phyloP scores from a whole-genome alignment of 148 eudicot genomes.

The Tetragonia tetragonoides region DNA sequence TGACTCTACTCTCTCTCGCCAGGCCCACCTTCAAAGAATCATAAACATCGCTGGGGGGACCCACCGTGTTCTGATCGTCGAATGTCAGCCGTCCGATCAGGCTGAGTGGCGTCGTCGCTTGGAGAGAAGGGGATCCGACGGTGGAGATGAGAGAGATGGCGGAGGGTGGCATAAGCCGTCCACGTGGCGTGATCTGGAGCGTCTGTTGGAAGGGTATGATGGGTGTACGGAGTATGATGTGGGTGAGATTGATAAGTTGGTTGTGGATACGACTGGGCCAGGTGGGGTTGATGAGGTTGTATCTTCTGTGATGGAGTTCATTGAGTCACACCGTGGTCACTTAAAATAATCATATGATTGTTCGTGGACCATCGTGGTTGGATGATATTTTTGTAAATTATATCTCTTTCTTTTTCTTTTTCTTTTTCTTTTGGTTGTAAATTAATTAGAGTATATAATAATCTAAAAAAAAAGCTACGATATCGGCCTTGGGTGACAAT shows the following conservation, averaged over 20 bases:
- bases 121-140: constrained; percentile 39
- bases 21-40: constrained; percentile 44
- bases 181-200: constrained; percentile 65
- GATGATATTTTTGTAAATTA: too few relatives aligned
- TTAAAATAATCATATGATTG: not conserved
- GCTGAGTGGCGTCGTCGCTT: constrained; percentile 43
- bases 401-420: too few relatives aligned
- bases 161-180: constrained; percentile 70
- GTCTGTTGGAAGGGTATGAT: constrained; percentile 50
- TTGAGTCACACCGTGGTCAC: constrained; percentile 20
- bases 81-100: constrained; percentile 45
- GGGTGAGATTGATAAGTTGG: constrained; percentile 56
- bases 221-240: constrained; percentile 71
- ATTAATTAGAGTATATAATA: too few relatives aligned
- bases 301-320: constrained; percentile 37
- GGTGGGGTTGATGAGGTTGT: constrained; percentile 32
- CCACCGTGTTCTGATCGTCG: constrained; percentile 43
- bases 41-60: constrained; percentile 29
- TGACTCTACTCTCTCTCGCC: constrained; percentile 73
- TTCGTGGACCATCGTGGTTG: too few relatives aligned
- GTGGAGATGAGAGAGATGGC: constrained; percentile 23
- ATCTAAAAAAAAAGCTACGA: too few relatives aligned
- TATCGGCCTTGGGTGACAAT: too few relatives aligned
- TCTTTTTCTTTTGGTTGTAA: too few relatives aligned
- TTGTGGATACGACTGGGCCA: constrained; percentile 59